A percentile compares a stretch with the other conserved stretches of the same genome.
phyloP scores from a whole-genome alignment of 2,329 filamentous ascomycete species.

The Clonostachys rosea region DNA sequence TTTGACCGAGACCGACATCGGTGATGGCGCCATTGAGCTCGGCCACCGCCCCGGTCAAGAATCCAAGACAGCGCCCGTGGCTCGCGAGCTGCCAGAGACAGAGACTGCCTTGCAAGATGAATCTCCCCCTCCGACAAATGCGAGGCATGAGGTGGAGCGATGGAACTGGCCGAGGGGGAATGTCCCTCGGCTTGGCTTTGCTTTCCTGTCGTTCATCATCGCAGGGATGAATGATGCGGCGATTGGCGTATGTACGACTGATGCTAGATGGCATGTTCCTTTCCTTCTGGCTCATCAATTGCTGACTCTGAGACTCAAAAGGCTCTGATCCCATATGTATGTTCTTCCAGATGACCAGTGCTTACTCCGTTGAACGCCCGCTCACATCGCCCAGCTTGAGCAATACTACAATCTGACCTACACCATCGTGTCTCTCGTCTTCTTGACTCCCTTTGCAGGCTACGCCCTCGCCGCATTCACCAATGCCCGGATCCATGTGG shows the following conservation, averaged over 20 bases:
- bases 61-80: not conserved
- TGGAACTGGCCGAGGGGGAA: slow-evolving; percentile 30
- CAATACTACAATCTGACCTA: slow-evolving; percentile 56
- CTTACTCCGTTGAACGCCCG: not conserved
- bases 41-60: slow-evolving; percentile 1
- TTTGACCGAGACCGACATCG: not conserved
- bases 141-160: slow-evolving; percentile 17
- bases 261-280: slow-evolving; percentile 11
- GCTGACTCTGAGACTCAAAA: slow-evolving; percentile 5
- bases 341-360: slow-evolving; percentile 1
- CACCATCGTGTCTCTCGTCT: slow-evolving; percentile 57
- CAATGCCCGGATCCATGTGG: slow-evolving; percentile 56
- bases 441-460: slow-evolving; percentile 58
- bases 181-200: slow-evolving; percentile 22
- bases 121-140: slow-evolving; percentile 12
- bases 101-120: slow-evolving; percentile 1
- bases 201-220: slow-evolving; percentile 55
- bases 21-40: slow-evolving; percentile 4
- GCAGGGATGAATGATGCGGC: slow-evolving; percentile 61
- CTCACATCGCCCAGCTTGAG: slow-evolving; percentile 41
- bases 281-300: slow-evolving; percentile 1
- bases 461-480: slow-evolving; percentile 57
- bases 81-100: not conserved
- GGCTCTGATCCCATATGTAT: slow-evolving; percentile 32
- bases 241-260: slow-evolving; percentile 40